These are phyloP conservation scores for Amaranthus cruentus DNA, from an alignment of 148 eudicot species.

Conservation along the genomic window DNA sequence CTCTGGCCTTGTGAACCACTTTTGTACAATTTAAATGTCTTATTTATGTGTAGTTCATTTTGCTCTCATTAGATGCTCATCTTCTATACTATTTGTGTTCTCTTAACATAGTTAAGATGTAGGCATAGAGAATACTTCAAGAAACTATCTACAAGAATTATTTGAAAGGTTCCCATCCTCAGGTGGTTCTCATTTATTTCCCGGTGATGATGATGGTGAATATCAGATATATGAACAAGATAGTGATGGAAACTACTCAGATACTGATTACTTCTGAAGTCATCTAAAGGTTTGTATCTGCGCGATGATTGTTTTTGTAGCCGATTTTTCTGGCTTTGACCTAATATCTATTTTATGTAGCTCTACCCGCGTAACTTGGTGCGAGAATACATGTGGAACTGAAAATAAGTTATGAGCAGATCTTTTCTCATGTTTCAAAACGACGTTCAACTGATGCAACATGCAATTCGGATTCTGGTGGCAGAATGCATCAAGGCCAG, in stretches of 20 bases:
- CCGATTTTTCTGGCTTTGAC: neutral
- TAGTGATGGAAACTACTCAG: slow-evolving; percentile 52
- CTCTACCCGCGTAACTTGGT: neutral
- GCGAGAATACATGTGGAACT: too few species aligned
- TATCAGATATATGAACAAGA: slow-evolving; percentile 80
- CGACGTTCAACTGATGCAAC: too few species aligned
- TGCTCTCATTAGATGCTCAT: slow-evolving; percentile 1
- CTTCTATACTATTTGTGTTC: slow-evolving; percentile 18
- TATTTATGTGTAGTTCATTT: neutral
- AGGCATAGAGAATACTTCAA: slow-evolving; percentile 57
- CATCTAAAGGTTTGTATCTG: slow-evolving; percentile 3
- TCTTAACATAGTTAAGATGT: slow-evolving; percentile 49
- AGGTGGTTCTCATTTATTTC: slow-evolving; percentile 29
- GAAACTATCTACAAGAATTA: slow-evolving; percentile 71
- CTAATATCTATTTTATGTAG: neutral
- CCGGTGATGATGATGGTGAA: slow-evolving; percentile 52
- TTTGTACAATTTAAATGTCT: neutral
- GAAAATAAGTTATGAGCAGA: too few species aligned
- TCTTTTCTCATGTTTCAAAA: too few species aligned
- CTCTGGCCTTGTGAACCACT: neutral
- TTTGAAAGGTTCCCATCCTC: slow-evolving; percentile 74
- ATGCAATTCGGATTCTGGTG: too few species aligned
- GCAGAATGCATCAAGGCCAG: too few species aligned
- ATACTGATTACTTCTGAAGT: slow-evolving; percentile 43
- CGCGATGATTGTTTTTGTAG: too few species aligned